These are phyloP conservation scores for Talaromyces sp. DNA, from an alignment of 2,329 filamentous ascomycete genomes.

Conservation along the genomic window DNA sequence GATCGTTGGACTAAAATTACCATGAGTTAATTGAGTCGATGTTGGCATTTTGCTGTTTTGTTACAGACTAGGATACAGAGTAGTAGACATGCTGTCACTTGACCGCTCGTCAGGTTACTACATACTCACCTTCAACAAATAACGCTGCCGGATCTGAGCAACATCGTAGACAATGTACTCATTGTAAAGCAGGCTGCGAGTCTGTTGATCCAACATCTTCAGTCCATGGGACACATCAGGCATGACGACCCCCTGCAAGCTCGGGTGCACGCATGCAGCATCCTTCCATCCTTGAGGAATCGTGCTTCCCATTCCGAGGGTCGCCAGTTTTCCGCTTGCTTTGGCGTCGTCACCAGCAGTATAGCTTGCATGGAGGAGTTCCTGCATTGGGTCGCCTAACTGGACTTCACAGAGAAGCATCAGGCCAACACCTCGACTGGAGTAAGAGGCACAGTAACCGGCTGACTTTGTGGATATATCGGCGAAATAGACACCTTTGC, in stretches of 20 bases:
- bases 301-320: slow-evolving; percentile 66
- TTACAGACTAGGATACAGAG: background rate
- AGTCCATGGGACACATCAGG: slow-evolving; percentile 31
- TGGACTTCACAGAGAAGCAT: slow-evolving; percentile 82
- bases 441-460: slow-evolving; percentile 66
- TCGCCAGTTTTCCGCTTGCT: slow-evolving; percentile 61
- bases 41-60: background rate
- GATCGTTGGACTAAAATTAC: background rate
- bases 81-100: background rate
- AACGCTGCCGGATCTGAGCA: slow-evolving; percentile 48
- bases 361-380: slow-evolving; percentile 59
- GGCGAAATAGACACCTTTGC: slow-evolving; percentile 84
- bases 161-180: slow-evolving; percentile 53
- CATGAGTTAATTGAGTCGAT: background rate
- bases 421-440: slow-evolving; percentile 68
- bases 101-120: background rate
- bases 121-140: slow-evolving; percentile 48
- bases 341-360: slow-evolving; percentile 64
- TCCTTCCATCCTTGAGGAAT: slow-evolving; percentile 74
- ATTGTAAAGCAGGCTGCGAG: slow-evolving; percentile 35
- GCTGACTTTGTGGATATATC: slow-evolving; percentile 83
- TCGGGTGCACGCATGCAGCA: slow-evolving; percentile 63
- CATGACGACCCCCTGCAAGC: slow-evolving; percentile 68
- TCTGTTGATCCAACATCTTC: background rate
- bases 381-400: slow-evolving; percentile 71